Percentiles rank a stretch among this genome's conserved stretches.
phyloP scores from a whole-genome alignment of 192 early-diverging fungal species.

The Backusella parvicylindrica region DNA sequence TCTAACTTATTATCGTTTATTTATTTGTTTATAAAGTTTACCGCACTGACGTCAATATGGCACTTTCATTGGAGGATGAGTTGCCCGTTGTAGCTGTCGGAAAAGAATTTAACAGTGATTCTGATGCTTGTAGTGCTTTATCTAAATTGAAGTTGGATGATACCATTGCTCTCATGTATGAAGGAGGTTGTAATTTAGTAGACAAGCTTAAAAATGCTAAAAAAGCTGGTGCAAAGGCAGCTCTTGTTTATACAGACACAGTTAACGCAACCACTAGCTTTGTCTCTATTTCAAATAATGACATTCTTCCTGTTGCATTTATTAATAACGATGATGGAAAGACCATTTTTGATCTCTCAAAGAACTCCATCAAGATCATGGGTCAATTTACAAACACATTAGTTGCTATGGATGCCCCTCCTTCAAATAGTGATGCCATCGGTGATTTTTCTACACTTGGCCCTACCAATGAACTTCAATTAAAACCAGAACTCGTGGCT shows the following conservation, averaged over 20 bases:
- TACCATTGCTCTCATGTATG: constrained; percentile 58
- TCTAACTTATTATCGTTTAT: background rate
- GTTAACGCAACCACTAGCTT: background rate
- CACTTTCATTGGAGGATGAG: background rate
- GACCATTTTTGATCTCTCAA: background rate
- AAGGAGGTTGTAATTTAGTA: constrained; percentile 60
- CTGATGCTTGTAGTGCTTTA: constrained; percentile 53
- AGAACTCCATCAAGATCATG: background rate
- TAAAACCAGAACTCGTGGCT: constrained; percentile 50
- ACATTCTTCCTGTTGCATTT: constrained; percentile 18
- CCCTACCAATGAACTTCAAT: constrained; percentile 62
- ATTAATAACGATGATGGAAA: constrained; percentile 6
- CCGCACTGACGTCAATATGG: constrained; percentile 9
- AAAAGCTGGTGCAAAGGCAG: constrained; percentile 58
- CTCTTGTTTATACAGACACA: constrained; percentile 55
- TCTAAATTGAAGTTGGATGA: constrained; percentile 22
- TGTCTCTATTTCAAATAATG: background rate
- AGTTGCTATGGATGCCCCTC: background rate
- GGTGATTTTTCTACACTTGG: constrained; percentile 73
- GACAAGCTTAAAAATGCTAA: constrained; percentile 54
- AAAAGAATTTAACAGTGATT: constrained; percentile 38
- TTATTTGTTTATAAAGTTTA: constrained; percentile 1
- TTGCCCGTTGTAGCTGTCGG: constrained; percentile 34
- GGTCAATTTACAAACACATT: constrained; percentile 16
- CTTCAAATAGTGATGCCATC: constrained; percentile 17